These are phyloP conservation scores for Populus pruinosa DNA, from an alignment of 345 rosid genomes.

Conservation along the genomic window DNA sequence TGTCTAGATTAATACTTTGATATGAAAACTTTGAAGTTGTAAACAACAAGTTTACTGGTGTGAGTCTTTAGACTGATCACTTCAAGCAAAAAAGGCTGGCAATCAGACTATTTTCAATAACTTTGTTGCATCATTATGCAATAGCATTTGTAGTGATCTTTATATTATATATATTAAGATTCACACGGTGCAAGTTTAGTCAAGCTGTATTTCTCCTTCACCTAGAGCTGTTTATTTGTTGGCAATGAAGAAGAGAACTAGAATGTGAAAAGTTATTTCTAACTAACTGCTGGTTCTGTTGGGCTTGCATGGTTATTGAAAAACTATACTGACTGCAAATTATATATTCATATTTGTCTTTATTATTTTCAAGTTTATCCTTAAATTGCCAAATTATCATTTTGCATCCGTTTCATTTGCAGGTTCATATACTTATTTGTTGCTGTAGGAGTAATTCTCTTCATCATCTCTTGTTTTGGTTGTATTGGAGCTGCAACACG, in stretches of 20 bases:
- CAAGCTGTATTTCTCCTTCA: not conserved
- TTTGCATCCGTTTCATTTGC: constrained; percentile 28
- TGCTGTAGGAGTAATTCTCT: constrained; percentile 76
- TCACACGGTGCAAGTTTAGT: not conserved
- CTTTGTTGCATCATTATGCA: too few relatives aligned
- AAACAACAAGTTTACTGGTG: not conserved
- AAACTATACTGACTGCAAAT: not conserved
- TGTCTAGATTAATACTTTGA: too few relatives aligned
- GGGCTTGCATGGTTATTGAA: too few relatives aligned
- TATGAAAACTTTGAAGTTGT: not conserved
- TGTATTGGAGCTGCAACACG: constrained; percentile 74
- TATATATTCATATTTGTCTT: not conserved
- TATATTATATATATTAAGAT: not conserved
- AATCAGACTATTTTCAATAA: not conserved
- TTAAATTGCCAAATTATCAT: constrained; percentile 12
- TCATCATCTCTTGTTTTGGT: constrained; percentile 87
- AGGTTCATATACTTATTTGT: constrained; percentile 93
- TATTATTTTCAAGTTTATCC: not conserved
- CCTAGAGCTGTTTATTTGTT: not conserved
- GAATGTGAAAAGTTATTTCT: not conserved
- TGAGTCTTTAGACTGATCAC: not conserved
- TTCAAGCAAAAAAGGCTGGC: not conserved
- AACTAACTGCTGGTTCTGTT: not conserved
- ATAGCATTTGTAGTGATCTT: not conserved
- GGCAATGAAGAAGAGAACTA: not conserved